phyloP scores from a whole-genome alignment of 2,329 filamentous ascomycete species.

The Chrysoporthe austroafricana region DNA sequence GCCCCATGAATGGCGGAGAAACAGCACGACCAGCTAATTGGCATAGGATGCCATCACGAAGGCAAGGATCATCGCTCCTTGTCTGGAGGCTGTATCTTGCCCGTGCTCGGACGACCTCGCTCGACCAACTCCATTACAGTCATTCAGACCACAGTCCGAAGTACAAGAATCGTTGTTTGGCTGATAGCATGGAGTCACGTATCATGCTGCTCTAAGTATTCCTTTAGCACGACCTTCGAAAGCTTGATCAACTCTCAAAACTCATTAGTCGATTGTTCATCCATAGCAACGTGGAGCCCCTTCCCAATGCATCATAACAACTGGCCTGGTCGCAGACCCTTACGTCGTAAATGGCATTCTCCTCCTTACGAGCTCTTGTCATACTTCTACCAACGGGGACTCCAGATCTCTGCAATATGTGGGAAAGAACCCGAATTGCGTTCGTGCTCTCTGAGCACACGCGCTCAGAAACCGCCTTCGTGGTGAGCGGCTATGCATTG shows the following conservation, averaged over 20 bases:
- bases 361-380: neutral
- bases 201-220: neutral
- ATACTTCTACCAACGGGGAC: neutral
- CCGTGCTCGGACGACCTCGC: neutral
- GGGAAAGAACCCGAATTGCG: neutral
- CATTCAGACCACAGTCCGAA: neutral
- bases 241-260: neutral
- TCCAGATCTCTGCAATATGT: neutral
- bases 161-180: neutral
- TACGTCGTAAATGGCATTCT: neutral
- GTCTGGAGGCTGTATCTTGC: neutral
- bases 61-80: constrained; percentile 3
- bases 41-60: neutral
- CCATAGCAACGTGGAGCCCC: neutral
- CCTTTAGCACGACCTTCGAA: neutral
- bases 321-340: neutral
- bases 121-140: neutral
- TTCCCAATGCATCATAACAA: neutral
- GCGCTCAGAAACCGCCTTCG: neutral
- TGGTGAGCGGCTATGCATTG: neutral
- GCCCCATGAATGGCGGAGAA: constrained; percentile 1
- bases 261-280: neutral
- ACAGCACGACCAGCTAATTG: neutral
- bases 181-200: neutral
- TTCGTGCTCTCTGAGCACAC: neutral